Base-by-base conservation (phyloP, 202 grass and related monocot genomes). In the Panicum virgatum region DNA sequence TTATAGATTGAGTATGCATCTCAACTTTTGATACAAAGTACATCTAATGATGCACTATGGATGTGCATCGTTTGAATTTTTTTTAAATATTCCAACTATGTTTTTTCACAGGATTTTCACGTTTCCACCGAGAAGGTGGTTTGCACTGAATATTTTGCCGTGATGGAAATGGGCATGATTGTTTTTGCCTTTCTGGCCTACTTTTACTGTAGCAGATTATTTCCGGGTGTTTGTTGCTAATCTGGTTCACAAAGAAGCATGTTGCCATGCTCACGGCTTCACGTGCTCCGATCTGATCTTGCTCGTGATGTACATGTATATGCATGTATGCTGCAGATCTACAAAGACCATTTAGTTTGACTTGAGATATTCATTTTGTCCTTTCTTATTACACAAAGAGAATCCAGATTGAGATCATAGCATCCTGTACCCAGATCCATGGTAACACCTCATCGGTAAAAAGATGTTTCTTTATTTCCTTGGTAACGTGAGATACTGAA, bases 91-190 rank as follows among this genome's bases (percentile, higher is more conserved):
- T n/a, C n/a, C n/a, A n/a, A n/a, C n/a, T n/a, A n/a, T n/a, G n/a
- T n/a, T n/a, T n/a, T n/a, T n/a, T n/a, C n/a, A n/a, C n/a, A n/a
- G n/a, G n/a, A n/a, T n/a, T n/a, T n/a, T n/a, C n/a, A n/a, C n/a
- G n/a, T n/a, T n/a, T n/a, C n/a, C n/a, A n/a, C n/a, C n/a, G n/a
- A n/a, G n/a, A n/a, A n/a, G n/a, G n/a, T n/a, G n/a, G n/a, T n/a
- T n/a, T n/a, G n/a, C n/a, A n/a, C n/a, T n/a, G n/a, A n/a, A n/a
- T n/a, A n/a, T n/a, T n/a, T n/a, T n/a, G n/a, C n/a, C n/a, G n/a
- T n/a, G n/a, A n/a, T n/a, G n/a, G 84, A 20, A 69, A 63, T 79
- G 59, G 45, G 34, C 52, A 63, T 64, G 72, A 73, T 83, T 82
- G 36, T 68, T 46, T 75, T 61, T 75, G 79, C 62, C 25, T n/a